Evolutionary conservation across 768 basidiomycete genomes (phyloP).

Genomic region (Lentinula boryana): DNA sequence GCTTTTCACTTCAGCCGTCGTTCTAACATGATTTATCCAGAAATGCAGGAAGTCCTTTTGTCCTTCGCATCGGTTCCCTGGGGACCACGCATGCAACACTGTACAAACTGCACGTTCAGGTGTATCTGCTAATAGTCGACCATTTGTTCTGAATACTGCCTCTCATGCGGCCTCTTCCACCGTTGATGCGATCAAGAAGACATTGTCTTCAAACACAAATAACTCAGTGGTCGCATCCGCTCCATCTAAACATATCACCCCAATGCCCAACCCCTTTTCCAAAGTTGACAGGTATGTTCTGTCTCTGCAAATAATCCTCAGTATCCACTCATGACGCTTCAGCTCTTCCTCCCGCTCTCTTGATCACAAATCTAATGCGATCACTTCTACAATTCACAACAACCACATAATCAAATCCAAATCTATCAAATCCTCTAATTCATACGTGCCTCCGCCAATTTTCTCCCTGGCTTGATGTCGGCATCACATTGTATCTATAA

Average conservation of each 20-base stretch:
- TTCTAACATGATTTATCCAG: slow-evolving; percentile 28
- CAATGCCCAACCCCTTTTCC: slow-evolving; percentile 29
- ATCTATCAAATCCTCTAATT: slow-evolving; percentile 27
- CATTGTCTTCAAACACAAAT: slow-evolving; percentile 20
- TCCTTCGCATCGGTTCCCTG: slow-evolving; percentile 72
- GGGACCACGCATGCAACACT: slow-evolving; percentile 54
- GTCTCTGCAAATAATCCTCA: slow-evolving; percentile 19
- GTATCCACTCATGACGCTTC: slow-evolving; percentile 63
- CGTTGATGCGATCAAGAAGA: slow-evolving; percentile 27
- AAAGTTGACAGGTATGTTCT: slow-evolving; percentile 62
- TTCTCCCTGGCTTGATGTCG: slow-evolving; percentile 57
- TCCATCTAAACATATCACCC: slow-evolving; percentile 14
- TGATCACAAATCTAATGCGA: slow-evolving; percentile 9
- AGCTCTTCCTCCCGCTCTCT: slow-evolving; percentile 34
- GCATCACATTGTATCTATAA: slow-evolving; percentile 18
- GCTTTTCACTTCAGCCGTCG: background rate
- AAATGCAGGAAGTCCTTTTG: slow-evolving; percentile 71
- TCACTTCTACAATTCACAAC: slow-evolving; percentile 10
- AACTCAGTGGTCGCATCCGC: slow-evolving; percentile 14
- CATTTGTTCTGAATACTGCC: slow-evolving; percentile 23
- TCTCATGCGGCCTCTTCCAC: slow-evolving; percentile 25
- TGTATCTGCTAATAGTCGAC: slow-evolving; percentile 33
- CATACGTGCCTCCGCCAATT: slow-evolving; percentile 63
- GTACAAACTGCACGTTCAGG: slow-evolving; percentile 17
- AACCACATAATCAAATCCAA: slow-evolving; percentile 29